Evolutionary conservation across 2,329 filamentous ascomycete genomes (phyloP).

Genomic region (Hymenoscyphus albidus): DNA sequence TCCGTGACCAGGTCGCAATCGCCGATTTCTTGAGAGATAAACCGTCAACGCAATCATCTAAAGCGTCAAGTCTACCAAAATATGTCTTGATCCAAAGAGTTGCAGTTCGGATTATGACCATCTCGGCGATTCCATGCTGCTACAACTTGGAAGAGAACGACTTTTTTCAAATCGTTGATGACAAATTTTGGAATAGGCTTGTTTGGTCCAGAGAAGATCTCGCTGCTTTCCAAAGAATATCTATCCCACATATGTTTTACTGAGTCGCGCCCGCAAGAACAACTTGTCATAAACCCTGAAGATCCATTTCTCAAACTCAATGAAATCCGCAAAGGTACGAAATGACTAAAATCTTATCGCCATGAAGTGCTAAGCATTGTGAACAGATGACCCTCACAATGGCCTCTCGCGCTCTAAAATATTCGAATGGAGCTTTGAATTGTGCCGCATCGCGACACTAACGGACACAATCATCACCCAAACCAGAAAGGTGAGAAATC

Average conservation of each 20-base stretch:
- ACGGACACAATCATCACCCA: not conserved
- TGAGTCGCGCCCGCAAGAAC: not conserved
- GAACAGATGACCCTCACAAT: not conserved
- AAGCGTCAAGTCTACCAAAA: too few species aligned
- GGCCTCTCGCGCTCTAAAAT: not conserved
- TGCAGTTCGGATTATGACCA: too few species aligned
- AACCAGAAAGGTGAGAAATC: not conserved
- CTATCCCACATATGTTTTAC: not conserved
- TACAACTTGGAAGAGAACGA: too few species aligned
- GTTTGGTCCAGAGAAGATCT: not conserved
- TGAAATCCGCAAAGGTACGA: not conserved
- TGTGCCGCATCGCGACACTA: not conserved
- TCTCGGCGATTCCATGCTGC: too few species aligned
- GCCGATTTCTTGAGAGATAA: too few species aligned
- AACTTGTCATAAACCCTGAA: not conserved
- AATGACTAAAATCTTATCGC: not conserved
- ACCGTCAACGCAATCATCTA: too few species aligned
- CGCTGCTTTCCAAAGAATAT: not conserved
- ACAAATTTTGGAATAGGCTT: too few species aligned
- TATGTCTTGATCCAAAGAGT: too few species aligned
- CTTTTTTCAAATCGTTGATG: too few species aligned
- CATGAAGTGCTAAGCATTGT: not conserved
- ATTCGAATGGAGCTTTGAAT: not conserved
- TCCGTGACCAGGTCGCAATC: too few species aligned
- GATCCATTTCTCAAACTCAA: not conserved